Percentiles rank a stretch among this genome's conserved stretches.
Conservation (phyloP, 352 stramenopile species). For the Globisporangium mamillatum region DNA sequence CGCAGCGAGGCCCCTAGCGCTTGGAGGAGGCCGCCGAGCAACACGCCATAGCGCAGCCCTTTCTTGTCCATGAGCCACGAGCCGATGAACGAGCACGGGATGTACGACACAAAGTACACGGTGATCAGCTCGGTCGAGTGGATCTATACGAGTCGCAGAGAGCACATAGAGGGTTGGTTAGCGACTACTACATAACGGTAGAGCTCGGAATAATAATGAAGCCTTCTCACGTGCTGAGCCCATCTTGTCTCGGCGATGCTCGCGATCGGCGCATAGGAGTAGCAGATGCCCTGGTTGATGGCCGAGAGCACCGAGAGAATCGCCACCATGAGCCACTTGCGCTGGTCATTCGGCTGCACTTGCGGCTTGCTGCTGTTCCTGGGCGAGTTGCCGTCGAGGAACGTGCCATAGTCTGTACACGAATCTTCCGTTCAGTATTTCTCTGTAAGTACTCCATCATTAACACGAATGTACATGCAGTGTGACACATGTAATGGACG, state of each 20-base stretch:
- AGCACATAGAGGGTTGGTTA: neutral
- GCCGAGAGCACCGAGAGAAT: slow-evolving; percentile 61
- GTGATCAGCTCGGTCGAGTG: slow-evolving; percentile 76
- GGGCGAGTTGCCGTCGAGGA: neutral
- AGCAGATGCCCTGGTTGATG: slow-evolving; percentile 75
- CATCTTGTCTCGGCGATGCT: slow-evolving; percentile 59
- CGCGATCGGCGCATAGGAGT: slow-evolving; percentile 74
- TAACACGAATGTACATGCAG: neutral
- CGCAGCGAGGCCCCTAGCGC: slow-evolving; percentile 44
- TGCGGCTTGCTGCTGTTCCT: neutral
- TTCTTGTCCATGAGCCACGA: slow-evolving; percentile 84
- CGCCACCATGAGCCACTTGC: slow-evolving; percentile 72
- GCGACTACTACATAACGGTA: neutral
- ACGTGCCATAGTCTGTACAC: slow-evolving; percentile 6
- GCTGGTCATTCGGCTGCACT: neutral
- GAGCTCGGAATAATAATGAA: slow-evolving; percentile 7
- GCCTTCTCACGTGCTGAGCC: slow-evolving; percentile 37
- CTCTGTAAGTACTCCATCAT: neutral
- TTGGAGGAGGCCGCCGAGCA: slow-evolving; percentile 58
- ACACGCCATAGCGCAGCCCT: slow-evolving; percentile 55
- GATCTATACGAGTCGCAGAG: slow-evolving; percentile 21
- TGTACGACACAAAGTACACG: slow-evolving; percentile 78
- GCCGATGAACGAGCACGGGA: slow-evolving; percentile 73
- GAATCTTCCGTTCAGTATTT: neutral
- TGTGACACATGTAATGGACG: neutral